phyloP scores from a whole-genome alignment of 139 green algal genomes.

The Coccomyxa sp. region DNA sequence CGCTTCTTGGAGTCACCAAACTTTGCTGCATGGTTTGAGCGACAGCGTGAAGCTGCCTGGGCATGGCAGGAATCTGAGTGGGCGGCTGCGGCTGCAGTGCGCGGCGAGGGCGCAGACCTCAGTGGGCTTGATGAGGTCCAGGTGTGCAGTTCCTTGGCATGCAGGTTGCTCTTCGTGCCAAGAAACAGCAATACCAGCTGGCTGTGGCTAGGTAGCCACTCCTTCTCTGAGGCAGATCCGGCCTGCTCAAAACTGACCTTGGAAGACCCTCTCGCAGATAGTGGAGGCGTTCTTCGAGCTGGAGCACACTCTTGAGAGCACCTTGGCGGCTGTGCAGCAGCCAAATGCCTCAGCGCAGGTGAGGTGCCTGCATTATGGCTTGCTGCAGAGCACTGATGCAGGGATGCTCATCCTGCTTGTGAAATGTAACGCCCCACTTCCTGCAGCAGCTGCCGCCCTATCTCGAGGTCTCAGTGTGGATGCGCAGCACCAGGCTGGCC shows the following conservation, averaged over 20 bases:
- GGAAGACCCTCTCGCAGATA: constrained; percentile 2
- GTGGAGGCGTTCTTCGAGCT: constrained; percentile 38
- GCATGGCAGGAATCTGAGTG: constrained; percentile 20
- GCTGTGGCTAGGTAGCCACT: neutral
- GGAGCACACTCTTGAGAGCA: constrained; percentile 17
- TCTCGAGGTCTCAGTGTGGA: no score
- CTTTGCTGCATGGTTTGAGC: constrained; percentile 67
- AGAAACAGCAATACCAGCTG: constrained; percentile 4
- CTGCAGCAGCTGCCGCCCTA: no score
- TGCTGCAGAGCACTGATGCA: neutral
- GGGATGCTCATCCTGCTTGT: no score
- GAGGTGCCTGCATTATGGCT: neutral
- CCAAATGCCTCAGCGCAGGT: neutral
- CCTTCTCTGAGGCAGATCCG: neutral
- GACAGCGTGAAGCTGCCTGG: constrained; percentile 24
- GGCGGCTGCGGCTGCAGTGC: neutral
- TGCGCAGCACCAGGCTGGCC: no score
- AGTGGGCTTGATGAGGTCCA: neutral
- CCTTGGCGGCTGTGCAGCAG: neutral
- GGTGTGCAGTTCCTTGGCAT: neutral
- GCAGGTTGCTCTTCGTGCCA: constrained; percentile 9
- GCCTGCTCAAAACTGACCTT: no score
- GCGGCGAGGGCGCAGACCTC: neutral
- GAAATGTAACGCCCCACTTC: no score
- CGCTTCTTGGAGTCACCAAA: constrained; percentile 60